Conservation (phyloP, 495 filamentous ascomycete genomes). For the Eremomyces bilateralis region DNA sequence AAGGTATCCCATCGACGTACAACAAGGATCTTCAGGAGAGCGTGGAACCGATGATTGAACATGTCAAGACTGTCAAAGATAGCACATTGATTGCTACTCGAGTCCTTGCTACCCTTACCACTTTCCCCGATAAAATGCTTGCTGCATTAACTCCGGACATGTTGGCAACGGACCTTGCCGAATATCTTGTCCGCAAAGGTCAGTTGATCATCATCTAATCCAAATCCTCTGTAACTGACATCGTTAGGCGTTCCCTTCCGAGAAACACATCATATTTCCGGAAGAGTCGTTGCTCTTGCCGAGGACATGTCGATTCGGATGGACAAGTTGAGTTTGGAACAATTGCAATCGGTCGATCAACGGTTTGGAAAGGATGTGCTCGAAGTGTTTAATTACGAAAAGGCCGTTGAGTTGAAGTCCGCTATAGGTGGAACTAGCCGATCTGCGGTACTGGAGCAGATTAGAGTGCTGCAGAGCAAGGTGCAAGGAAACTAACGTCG, state of each 20-base stretch:
- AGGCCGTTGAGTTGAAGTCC: slow-evolving; percentile 61
- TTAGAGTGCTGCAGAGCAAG: slow-evolving; percentile 40
- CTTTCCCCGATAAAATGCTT: slow-evolving; percentile 54
- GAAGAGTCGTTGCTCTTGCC: slow-evolving; percentile 51
- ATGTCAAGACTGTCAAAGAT: slow-evolving; percentile 68
- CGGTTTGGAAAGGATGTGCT: slow-evolving; percentile 59
- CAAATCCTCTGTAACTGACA: no score
- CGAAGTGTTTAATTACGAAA: slow-evolving; percentile 63
- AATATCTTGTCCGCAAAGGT: slow-evolving; percentile 80
- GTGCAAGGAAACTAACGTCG: no score
- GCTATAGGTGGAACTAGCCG: slow-evolving; percentile 68
- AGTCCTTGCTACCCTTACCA: slow-evolving; percentile 40
- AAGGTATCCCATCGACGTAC: slow-evolving; percentile 77
- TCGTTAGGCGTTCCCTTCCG: slow-evolving; percentile 58
- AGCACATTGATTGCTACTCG: slow-evolving; percentile 75
- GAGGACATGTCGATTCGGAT: slow-evolving; percentile 52
- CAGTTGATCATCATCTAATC: no score
- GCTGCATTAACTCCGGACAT: slow-evolving; percentile 48
- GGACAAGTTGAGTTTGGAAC: slow-evolving; percentile 48
- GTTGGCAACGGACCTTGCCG: slow-evolving; percentile 48
- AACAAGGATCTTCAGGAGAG: slow-evolving; percentile 92
- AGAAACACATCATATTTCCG: slow-evolving; percentile 80
- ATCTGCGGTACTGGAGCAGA: slow-evolving; percentile 55
- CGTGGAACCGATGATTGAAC: slow-evolving; percentile 71
- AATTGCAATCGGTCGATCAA: slow-evolving; percentile 49